phyloP scores from a whole-genome alignment of 2,329 filamentous ascomycete genomes.

The Penicillium rolfsii region DNA sequence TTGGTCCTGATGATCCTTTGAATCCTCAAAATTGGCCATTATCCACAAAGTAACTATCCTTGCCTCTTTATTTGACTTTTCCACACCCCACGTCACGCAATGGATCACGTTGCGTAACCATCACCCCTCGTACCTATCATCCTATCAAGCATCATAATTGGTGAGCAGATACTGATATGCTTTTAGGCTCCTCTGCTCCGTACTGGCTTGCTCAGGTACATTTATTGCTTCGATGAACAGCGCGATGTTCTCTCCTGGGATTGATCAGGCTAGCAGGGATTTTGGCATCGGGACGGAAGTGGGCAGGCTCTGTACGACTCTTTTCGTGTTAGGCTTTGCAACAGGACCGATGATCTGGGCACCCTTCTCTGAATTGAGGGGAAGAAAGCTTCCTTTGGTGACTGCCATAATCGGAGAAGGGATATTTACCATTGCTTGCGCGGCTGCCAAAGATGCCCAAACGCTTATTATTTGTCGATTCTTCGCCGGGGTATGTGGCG shows the following conservation, averaged over 20 bases:
- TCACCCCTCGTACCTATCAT: background rate
- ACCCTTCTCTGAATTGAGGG: conserved; percentile 62
- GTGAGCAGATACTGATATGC: background rate
- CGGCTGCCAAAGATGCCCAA: conserved; percentile 44
- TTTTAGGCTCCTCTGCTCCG: background rate
- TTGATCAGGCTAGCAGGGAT: background rate
- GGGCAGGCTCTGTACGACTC: background rate
- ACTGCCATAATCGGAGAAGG: conserved; percentile 46
- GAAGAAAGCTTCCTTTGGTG: conserved; percentile 56
- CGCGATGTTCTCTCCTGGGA: background rate
- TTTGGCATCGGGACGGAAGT: background rate
- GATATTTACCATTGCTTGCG: conserved; percentile 51
- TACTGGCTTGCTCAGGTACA: background rate
- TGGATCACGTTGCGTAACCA: background rate
- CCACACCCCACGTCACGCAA: background rate
- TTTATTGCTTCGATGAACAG: background rate
- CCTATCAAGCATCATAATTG: background rate
- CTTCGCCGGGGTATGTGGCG: conserved; percentile 51
- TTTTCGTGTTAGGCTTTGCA: background rate
- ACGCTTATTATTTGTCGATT: conserved; percentile 50
- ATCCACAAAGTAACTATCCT: background rate
- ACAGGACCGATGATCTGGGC: conserved; percentile 64
- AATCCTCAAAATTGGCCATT: background rate
- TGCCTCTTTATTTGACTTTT: background rate
- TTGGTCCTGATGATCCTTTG: background rate